A percentile compares a stretch with the other conserved stretches of the same genome.
These are phyloP conservation scores for Candida maesae DNA, from an alignment of 805 yeast species.

Conservation along the genomic window DNA sequence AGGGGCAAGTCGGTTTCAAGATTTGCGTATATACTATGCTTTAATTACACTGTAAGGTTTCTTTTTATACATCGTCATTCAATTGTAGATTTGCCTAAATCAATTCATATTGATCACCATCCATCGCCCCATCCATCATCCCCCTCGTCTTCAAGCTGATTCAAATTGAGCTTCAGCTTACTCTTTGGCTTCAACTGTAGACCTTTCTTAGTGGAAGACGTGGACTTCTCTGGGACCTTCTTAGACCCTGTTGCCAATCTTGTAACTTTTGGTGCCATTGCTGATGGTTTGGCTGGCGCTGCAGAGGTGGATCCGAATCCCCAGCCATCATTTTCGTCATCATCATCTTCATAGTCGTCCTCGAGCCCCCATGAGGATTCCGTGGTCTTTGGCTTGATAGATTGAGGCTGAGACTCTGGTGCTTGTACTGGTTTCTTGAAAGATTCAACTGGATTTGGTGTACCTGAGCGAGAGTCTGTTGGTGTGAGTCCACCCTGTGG, in stretches of 20 bases:
- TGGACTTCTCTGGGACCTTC: background rate
- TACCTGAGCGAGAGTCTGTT: constrained; percentile 16
- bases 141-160: constrained; percentile 25
- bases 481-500: constrained; percentile 11
- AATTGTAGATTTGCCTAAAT: no score
- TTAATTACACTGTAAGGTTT: no score
- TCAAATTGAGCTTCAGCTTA: constrained; percentile 33
- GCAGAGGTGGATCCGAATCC: constrained; percentile 9
- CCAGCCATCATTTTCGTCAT: constrained; percentile 19
- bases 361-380: constrained; percentile 12
- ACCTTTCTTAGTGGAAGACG: constrained; percentile 19
- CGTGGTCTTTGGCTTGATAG: constrained; percentile 8
- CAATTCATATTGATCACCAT: constrained; percentile 32
- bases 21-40: no score
- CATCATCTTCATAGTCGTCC: constrained; percentile 13
- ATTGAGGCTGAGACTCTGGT: background rate
- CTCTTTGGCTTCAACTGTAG: constrained; percentile 26
- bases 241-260: constrained; percentile 17
- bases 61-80: no score
- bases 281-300: background rate
- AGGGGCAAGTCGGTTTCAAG: no score
- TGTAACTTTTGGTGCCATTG: constrained; percentile 22
- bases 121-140: constrained; percentile 46
- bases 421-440: constrained; percentile 2
- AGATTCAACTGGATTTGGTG: constrained; percentile 19